Conservation (phyloP, 192 early-diverging fungal genomes). For the Irineochytrium annulatum region DNA sequence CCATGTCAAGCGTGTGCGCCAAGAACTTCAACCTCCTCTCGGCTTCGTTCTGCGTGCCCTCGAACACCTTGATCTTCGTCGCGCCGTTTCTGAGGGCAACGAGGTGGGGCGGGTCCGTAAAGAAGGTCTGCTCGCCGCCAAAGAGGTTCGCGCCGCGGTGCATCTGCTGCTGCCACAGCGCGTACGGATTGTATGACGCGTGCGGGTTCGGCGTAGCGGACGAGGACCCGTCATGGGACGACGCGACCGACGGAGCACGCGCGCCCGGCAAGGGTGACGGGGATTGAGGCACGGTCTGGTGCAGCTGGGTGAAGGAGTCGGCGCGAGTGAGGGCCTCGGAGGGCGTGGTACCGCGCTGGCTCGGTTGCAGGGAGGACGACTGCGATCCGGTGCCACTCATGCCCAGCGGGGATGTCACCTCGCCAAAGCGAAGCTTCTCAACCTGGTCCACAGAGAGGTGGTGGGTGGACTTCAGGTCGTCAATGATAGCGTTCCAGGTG, state of each 20-base stretch:
- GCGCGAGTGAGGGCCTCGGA: not conserved
- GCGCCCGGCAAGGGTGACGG: not conserved
- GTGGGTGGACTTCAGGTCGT: slow-evolving; percentile 80
- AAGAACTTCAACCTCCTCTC: not conserved
- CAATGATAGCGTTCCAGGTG: slow-evolving; percentile 81
- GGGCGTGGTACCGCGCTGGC: too few species aligned
- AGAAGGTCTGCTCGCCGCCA: not conserved
- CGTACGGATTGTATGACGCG: not conserved
- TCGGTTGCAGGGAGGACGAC: not conserved
- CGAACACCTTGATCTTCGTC: not conserved
- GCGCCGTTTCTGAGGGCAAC: not conserved
- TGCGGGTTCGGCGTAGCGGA: not conserved
- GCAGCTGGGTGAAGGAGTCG: not conserved
- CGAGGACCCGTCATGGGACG: not conserved
- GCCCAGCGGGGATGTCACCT: not conserved
- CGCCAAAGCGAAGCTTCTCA: slow-evolving; percentile 33
- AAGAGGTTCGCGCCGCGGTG: too few species aligned
- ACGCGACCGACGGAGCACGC: not conserved
- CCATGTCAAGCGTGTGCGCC: not conserved
- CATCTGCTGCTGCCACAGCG: too few species aligned
- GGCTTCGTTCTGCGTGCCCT: not conserved
- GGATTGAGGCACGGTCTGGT: too few species aligned
- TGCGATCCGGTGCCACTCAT: not conserved
- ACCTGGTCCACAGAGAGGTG: slow-evolving; percentile 70
- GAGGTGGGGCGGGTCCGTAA: not conserved